Evolutionary conservation across 768 basidiomycete species (phyloP).

Genomic region (Macrolepiota albuminosa): DNA sequence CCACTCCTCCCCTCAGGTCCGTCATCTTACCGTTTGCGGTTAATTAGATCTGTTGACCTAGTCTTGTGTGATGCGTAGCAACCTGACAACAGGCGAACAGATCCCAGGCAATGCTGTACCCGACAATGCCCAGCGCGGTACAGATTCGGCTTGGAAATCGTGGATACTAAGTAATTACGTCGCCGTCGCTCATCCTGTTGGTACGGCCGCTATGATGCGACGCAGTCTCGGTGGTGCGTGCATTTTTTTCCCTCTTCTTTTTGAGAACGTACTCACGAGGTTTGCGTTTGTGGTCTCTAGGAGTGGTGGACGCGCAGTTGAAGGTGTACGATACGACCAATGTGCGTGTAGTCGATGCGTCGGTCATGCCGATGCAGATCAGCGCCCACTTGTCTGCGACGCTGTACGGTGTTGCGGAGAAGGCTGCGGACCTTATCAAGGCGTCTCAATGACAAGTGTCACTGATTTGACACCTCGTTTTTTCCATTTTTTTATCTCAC

Average conservation of each 20-base stretch:
- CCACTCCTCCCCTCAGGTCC: neutral
- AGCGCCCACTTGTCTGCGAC: conserved; percentile 43
- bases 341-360: conserved; percentile 50
- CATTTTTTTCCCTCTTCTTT: neutral
- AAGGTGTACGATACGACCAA: conserved; percentile 43
- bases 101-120: conserved; percentile 38
- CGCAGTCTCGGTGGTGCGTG: neutral
- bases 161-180: conserved; percentile 41
- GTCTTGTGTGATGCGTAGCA: neutral
- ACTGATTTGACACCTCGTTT: neutral
- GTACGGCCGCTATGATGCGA: conserved; percentile 20
- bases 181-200: conserved; percentile 46
- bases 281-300: conserved; percentile 20
- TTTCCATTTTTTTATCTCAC: too few species aligned
- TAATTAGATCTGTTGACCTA: neutral
- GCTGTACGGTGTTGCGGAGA: conserved; percentile 52
- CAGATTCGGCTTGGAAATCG: conserved; percentile 38
- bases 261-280: neutral
- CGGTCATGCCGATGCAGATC: conserved; percentile 42
- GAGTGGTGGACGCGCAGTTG: conserved; percentile 43
- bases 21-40: too few species aligned
- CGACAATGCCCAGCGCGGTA: conserved; percentile 37
- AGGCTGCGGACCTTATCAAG: conserved; percentile 48
- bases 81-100: conserved; percentile 23
- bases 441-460: conserved; percentile 21